Base-by-base conservation (phyloP, 257 asterid genomes). In the Coffea canephora region DNA sequence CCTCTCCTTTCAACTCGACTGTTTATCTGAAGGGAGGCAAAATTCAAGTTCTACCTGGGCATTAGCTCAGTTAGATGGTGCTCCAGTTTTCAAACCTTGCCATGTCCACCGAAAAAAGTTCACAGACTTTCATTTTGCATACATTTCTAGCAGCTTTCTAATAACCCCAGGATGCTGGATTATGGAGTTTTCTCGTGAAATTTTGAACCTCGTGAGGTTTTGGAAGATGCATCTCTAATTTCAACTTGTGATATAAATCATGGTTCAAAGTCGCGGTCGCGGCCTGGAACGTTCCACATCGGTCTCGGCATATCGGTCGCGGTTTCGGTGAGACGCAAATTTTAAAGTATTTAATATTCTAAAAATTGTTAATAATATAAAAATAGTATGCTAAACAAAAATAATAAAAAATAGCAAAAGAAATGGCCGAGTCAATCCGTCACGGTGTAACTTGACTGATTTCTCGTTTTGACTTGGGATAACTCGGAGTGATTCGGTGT, bases 151-250 rank as follows among this genome's bases (percentile, higher is more conserved):
- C 66, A 59, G 27, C 66, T 59, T 27, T 59, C 23, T 19, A 57
- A 19, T 57, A 23, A 19, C 66, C 66, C 1, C 4, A 59, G 66
- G 14, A 72, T 21, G 13, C n/a, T 72, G 64, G 27, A 21, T 59
- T 55, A 5, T 55, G 25, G 10, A 18, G 19, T 19, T 21, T 59
- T 27, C 66, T 21, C 13, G 4, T 3, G 54, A 69, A 71, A 46
- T 25, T 48, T 71, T 50, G 36, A 71, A 13, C 50, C 54, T 8
- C 4, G 3, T 48, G 41, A 23, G n/a, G 31, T 66, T 3, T 50
- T 64, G 52, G 80, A 49, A 65, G 64, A 4, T 16, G 74, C 80
- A n/a, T 49, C n/a, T 50, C 31, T 36, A 46, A 16, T 80, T 23
- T n/a, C n/a, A 65, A n/a, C 36, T 16, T 43, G 71, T 19, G n/a